phyloP scores from a whole-genome alignment of 1,139 yeast species.

The Candida sanyaensis region DNA sequence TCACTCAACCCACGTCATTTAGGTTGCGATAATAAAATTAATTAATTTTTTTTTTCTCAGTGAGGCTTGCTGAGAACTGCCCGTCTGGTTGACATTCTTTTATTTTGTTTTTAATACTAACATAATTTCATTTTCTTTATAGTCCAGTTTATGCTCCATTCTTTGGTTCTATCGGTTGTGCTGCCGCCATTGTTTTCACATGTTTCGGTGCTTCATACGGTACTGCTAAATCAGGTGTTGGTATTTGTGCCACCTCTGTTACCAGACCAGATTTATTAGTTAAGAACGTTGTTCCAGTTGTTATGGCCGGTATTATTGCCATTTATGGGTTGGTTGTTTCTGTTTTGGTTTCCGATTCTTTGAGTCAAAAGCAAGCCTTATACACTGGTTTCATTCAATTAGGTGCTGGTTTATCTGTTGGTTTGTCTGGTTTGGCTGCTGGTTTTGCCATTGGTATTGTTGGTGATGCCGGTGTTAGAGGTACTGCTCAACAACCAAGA shows the following conservation, averaged over 20 bases:
- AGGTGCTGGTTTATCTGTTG: constrained; percentile 98
- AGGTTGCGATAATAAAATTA: neutral
- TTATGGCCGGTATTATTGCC: constrained; percentile 99
- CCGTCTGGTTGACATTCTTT: no score
- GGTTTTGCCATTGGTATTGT: constrained; percentile 99
- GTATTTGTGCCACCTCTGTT: constrained; percentile 98
- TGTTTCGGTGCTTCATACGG: constrained; percentile 99
- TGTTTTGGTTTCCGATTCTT: constrained; percentile 88
- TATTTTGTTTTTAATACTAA: constrained; percentile 2
- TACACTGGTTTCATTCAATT: constrained; percentile 97
- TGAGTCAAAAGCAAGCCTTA: constrained; percentile 78
- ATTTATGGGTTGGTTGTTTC: constrained; percentile 98
- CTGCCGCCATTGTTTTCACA: constrained; percentile 98
- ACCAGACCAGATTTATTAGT: constrained; percentile 95
- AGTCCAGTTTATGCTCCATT: constrained; percentile 89
- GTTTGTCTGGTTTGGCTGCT: constrained; percentile 94
- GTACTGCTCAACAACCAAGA: constrained; percentile 94
- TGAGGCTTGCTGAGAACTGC: neutral
- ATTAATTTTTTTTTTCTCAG: neutral
- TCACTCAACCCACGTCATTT: neutral
- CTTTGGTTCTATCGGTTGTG: constrained; percentile 98
- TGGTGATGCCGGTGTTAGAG: constrained; percentile 98
- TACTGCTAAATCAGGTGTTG: constrained; percentile 99
- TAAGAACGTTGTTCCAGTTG: constrained; percentile 89
- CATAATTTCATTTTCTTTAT: constrained; percentile 7